Percentiles rank a stretch among this genome's conserved stretches.
Conservation (phyloP, 371 early-diverging fungal species). For the Nematocida sp. region DNA sequence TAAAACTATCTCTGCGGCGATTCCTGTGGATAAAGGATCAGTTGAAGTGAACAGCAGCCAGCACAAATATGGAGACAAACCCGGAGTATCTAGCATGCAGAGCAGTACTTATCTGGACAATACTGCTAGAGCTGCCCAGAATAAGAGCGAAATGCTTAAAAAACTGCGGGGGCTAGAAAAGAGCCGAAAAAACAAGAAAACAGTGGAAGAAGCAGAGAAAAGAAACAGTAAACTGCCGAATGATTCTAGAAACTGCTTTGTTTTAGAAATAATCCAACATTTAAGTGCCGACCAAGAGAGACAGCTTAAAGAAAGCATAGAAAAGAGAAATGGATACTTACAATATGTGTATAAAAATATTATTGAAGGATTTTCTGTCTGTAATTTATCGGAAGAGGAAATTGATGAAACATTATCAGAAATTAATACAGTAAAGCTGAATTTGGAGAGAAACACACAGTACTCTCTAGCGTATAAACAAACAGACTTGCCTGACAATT, state of each 20-base stretch:
- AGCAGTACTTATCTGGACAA: not conserved
- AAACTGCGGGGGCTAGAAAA: not conserved
- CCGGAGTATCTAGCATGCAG: not conserved
- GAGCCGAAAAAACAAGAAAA: not conserved
- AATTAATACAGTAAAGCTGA: not conserved
- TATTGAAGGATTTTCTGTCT: not conserved
- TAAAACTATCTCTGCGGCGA: not conserved
- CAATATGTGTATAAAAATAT: conserved; percentile 11
- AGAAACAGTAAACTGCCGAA: not conserved
- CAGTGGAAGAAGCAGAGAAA: not conserved
- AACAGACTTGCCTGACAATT: conserved; percentile 29
- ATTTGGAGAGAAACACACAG: conserved; percentile 8
- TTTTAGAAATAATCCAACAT: not conserved
- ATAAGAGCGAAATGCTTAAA: not conserved
- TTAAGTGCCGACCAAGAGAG: not conserved
- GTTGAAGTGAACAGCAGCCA: not conserved
- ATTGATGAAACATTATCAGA: not conserved
- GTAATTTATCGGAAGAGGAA: not conserved
- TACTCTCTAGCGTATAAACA: conserved; percentile 33
- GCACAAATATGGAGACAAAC: not conserved
- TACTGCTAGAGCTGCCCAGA: not conserved
- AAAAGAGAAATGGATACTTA: not conserved
- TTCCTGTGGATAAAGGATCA: not conserved
- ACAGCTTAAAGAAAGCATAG: not conserved
- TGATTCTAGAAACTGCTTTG: not conserved